Evolutionary conservation across 2,329 filamentous ascomycete species (phyloP).

Genomic region (Ustulina deusta): DNA sequence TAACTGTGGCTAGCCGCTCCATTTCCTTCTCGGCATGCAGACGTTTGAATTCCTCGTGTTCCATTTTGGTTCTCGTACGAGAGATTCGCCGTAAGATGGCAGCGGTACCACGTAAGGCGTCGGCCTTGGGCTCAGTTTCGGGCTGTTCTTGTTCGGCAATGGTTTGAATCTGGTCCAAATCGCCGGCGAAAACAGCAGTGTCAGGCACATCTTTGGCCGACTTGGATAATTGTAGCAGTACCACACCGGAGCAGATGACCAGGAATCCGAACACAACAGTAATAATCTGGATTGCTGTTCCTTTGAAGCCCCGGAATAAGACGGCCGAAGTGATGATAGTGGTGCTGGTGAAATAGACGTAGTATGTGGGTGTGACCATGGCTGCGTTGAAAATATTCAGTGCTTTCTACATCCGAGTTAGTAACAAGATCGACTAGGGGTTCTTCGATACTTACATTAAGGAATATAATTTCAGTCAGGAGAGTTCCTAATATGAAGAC

Average conservation of each 20-base stretch:
- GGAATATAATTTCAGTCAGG: constrained; percentile 91
- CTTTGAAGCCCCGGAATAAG: constrained; percentile 93
- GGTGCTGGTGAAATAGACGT: constrained; percentile 96
- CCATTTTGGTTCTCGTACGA: constrained; percentile 77
- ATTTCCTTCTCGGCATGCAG: constrained; percentile 81
- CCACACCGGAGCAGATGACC: constrained; percentile 91
- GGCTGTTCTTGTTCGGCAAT: constrained; percentile 95
- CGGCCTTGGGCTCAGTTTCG: constrained; percentile 95
- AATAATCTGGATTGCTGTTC: constrained; percentile 80
- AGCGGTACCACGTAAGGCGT: constrained; percentile 91
- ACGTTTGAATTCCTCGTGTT: constrained; percentile 81
- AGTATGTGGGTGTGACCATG: constrained; percentile 97
- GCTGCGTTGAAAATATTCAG: constrained; percentile 97
- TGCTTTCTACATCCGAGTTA: constrained; percentile 81
- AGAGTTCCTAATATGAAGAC: constrained; percentile 92
- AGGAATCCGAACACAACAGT: constrained; percentile 95
- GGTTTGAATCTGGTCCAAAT: constrained; percentile 93
- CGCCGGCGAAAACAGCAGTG: constrained; percentile 88
- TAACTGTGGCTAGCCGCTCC: constrained; percentile 78
- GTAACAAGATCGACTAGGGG: constrained; percentile 33
- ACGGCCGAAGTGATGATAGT: constrained; percentile 95
- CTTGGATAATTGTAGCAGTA: constrained; percentile 95
- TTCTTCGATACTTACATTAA: constrained; percentile 78
- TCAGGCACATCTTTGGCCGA: constrained; percentile 98
- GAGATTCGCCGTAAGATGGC: constrained; percentile 89